Conservation (phyloP, 2,329 filamentous ascomycete genomes). For the Trichoderma koningii region DNA sequence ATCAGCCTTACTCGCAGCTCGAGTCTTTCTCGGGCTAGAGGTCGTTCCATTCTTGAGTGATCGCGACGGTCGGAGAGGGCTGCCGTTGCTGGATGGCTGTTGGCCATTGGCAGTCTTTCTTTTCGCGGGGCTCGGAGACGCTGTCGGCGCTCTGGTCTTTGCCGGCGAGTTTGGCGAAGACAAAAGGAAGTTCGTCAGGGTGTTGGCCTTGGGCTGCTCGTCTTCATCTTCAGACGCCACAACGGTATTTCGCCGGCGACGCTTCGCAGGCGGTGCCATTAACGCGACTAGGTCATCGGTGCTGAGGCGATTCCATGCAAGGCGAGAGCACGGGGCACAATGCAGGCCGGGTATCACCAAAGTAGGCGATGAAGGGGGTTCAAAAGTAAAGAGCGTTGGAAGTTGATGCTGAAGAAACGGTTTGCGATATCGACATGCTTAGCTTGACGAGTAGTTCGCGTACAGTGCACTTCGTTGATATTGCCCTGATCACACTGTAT, state of each 20-base stretch:
- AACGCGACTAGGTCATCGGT: constrained; percentile 39
- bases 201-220: constrained; percentile 48
- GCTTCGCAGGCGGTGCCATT: constrained; percentile 62
- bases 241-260: constrained; percentile 59
- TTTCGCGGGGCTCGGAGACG: constrained; percentile 49
- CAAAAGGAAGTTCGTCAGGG: constrained; percentile 55
- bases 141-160: constrained; percentile 38
- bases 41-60: constrained; percentile 37
- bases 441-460: constrained; percentile 1
- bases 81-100: constrained; percentile 22
- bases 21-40: constrained; percentile 45
- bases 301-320: constrained; percentile 32
- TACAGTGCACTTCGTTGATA: constrained; percentile 4
- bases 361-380: neutral
- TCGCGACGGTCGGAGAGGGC: constrained; percentile 33
- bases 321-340: neutral
- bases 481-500: constrained; percentile 5
- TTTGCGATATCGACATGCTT: constrained; percentile 2
- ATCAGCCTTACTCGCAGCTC: constrained; percentile 43
- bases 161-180: constrained; percentile 52
- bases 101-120: constrained; percentile 29
- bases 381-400: neutral
- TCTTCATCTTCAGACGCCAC: constrained; percentile 54
- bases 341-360: neutral
- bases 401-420: constrained; percentile 2